Percentiles rank a stretch among this genome's conserved stretches.
phyloP scores from a whole-genome alignment of 345 rosid genomes.

The Arabis hirsuta region DNA sequence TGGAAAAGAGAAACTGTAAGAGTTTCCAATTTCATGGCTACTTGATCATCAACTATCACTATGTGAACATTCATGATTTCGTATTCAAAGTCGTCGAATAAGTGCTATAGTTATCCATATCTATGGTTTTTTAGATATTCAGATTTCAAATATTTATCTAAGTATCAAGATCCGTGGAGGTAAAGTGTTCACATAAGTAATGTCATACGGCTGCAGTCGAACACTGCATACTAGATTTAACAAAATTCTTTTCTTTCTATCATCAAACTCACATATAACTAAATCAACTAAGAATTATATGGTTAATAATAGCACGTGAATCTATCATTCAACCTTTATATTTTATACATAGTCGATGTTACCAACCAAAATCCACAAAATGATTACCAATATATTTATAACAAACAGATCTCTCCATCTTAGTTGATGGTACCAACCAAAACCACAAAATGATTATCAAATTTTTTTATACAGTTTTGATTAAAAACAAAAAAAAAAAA shows the following conservation, averaged over 20 bases:
- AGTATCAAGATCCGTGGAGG: too few species aligned
- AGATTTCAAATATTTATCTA: too few species aligned
- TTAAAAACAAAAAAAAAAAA: neutral
- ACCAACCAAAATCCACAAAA: constrained; percentile 26
- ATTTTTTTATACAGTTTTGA: neutral
- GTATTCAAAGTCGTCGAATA: too few species aligned
- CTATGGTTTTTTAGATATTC: too few species aligned
- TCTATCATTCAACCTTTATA: neutral
- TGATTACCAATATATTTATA: neutral
- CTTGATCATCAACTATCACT: neutral
- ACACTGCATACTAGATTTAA: neutral
- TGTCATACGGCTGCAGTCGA: too few species aligned
- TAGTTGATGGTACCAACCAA: constrained; percentile 8
- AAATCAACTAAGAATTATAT: neutral
- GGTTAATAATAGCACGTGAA: constrained; percentile 13
- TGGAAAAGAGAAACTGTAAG: constrained; percentile 10
- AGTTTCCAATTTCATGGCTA: neutral
- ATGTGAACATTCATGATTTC: too few species aligned
- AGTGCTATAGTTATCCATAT: too few species aligned
- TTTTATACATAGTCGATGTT: constrained; percentile 14
- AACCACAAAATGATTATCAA: constrained; percentile 21
- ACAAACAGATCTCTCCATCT: too few species aligned
- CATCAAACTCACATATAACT: neutral
- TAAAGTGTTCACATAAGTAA: too few species aligned
- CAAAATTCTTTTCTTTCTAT: neutral